These are phyloP conservation scores for Antarctomyces pellizariae DNA, from an alignment of 495 filamentous ascomycete species.

Conservation along the genomic window DNA sequence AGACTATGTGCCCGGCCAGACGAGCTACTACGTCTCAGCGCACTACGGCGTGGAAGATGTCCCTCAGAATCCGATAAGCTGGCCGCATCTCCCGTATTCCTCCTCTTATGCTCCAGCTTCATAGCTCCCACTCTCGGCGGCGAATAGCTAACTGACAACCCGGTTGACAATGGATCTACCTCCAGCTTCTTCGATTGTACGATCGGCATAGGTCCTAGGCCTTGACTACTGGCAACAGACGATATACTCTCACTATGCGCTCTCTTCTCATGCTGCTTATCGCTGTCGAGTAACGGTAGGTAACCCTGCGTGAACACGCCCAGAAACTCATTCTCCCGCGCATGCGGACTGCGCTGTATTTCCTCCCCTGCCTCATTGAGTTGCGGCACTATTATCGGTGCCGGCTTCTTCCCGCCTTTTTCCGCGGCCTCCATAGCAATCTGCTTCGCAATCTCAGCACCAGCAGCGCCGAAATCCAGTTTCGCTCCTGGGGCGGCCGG, in stretches of 20 bases:
- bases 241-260: constrained; percentile 4
- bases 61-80: constrained; percentile 20
- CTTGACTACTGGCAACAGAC: no score
- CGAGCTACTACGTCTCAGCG: constrained; percentile 23
- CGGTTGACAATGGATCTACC: no score
- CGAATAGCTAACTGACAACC: no score
- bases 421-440: not conserved
- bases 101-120: no score
- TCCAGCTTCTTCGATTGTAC: no score
- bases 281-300: constrained; percentile 30
- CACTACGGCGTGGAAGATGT: constrained; percentile 19
- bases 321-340: constrained; percentile 31
- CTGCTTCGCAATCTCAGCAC: not conserved
- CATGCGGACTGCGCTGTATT: constrained; percentile 19
- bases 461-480: constrained; percentile 1
- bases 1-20: constrained; percentile 22
- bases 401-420: constrained; percentile 1
- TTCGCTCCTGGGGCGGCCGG: constrained; percentile 3
- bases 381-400: constrained; percentile 6
- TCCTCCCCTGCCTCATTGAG: constrained; percentile 4
- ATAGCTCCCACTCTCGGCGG: no score
- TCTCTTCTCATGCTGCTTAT: constrained; percentile 13
- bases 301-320: constrained; percentile 36
- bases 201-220: no score
- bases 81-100: constrained; percentile 13